phyloP scores from a whole-genome alignment of 345 rosid genomes.

The Syzygium aromaticum region DNA sequence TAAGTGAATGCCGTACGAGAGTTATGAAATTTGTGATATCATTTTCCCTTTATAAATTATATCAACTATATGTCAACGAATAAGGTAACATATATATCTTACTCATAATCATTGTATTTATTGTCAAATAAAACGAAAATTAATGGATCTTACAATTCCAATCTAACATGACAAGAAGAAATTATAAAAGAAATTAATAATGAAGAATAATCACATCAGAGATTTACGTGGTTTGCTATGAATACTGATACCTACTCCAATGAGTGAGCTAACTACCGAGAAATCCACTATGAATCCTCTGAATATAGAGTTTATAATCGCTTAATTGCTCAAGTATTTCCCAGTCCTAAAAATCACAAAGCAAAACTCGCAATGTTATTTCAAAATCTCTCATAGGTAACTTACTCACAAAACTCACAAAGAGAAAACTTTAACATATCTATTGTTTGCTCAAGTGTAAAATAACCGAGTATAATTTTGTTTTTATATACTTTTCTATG shows the following conservation, averaged over 20 bases:
- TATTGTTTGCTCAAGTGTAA: neutral
- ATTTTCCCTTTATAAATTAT: neutral
- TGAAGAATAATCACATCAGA: no score
- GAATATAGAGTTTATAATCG: no score
- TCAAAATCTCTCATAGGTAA: neutral
- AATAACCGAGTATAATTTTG: neutral
- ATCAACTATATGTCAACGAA: neutral
- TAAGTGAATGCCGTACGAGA: neutral
- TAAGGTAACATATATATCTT: neutral
- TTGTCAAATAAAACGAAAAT: neutral
- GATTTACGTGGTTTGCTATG: no score
- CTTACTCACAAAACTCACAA: neutral
- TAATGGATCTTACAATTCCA: neutral
- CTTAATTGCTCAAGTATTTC: neutral
- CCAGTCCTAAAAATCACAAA: no score
- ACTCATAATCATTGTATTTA: neutral
- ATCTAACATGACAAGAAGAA: neutral
- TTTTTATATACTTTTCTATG: neutral
- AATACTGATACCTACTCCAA: neutral
- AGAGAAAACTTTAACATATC: neutral
- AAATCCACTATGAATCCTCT: neutral
- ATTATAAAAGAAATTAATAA: neutral
- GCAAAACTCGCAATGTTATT: neutral
- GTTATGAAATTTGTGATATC: neutral
- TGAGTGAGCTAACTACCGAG: neutral